phyloP scores from a whole-genome alignment of 2,329 filamentous ascomycete genomes.

The Colletotrichum coccodes region DNA sequence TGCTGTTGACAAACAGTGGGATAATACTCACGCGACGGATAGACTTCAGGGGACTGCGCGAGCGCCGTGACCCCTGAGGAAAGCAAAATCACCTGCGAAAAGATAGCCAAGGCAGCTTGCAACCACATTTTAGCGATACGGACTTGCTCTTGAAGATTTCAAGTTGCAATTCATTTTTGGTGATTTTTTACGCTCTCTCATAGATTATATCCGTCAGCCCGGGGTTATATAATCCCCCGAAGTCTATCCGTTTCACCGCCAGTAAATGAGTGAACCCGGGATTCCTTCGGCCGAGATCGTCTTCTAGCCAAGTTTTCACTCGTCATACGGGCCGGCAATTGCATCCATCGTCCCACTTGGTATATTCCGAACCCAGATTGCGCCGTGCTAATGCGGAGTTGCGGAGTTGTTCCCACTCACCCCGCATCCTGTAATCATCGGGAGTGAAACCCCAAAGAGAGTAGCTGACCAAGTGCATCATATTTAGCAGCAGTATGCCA shows the following conservation, averaged over 20 bases:
- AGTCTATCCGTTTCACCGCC: constrained; percentile 14
- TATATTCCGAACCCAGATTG: too few relatives aligned
- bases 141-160: not conserved
- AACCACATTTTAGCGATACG: too few relatives aligned
- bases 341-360: too few relatives aligned
- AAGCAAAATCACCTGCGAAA: not conserved
- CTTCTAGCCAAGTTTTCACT: not conserved
- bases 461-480: too few relatives aligned
- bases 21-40: constrained; percentile 15
- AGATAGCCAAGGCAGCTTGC: too few relatives aligned
- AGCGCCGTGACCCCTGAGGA: not conserved
- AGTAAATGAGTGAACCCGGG: not conserved
- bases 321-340: too few relatives aligned
- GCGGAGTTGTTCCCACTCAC: too few relatives aligned
- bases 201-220: not conserved
- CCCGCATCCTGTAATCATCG: too few relatives aligned
- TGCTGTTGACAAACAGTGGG: not conserved
- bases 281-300: not conserved
- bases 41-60: constrained; percentile 6
- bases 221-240: constrained; percentile 10
- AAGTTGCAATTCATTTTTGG: not conserved
- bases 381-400: too few relatives aligned
- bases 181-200: not conserved
- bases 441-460: too few relatives aligned
- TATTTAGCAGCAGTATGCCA: too few relatives aligned